phyloP scores from a whole-genome alignment of 768 basidiomycete genomes.

The Pseudohyphozyma bogoriensis region DNA sequence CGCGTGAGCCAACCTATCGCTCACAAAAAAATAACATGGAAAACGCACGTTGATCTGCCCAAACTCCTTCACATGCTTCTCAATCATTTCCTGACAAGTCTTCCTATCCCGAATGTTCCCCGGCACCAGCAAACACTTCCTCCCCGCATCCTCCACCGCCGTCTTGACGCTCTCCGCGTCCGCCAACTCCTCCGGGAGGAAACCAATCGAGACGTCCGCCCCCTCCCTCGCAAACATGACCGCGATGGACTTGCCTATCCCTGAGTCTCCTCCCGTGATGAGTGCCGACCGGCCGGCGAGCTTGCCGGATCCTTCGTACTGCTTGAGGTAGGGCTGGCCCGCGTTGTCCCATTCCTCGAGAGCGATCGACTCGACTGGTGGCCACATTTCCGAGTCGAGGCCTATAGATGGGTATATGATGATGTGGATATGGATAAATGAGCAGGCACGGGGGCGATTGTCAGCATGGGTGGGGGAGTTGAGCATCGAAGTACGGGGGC shows the following conservation, averaged over 20 bases:
- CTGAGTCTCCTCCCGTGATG: constrained; percentile 47
- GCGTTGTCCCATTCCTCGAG: constrained; percentile 47
- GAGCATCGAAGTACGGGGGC: too few relatives aligned
- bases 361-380: constrained; percentile 35
- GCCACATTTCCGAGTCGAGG: constrained; percentile 46
- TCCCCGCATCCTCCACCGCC: background rate
- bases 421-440: too few relatives aligned
- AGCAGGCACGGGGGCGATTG: too few relatives aligned
- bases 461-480: too few relatives aligned
- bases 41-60: background rate
- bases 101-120: background rate
- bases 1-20: too few relatives aligned
- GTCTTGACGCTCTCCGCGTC: background rate
- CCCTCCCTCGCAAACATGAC: constrained; percentile 42
- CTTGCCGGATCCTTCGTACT: constrained; percentile 50
- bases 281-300: constrained; percentile 45
- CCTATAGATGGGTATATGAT: too few relatives aligned
- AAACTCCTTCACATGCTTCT: background rate
- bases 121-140: background rate
- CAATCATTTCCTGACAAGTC: background rate
- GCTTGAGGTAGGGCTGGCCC: constrained; percentile 46
- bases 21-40: background rate
- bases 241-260: constrained; percentile 27
- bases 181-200: constrained; percentile 49
- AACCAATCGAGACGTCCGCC: constrained; percentile 42